Conservation (phyloP, 257 asterid genomes). For the Perilla frutescens region DNA sequence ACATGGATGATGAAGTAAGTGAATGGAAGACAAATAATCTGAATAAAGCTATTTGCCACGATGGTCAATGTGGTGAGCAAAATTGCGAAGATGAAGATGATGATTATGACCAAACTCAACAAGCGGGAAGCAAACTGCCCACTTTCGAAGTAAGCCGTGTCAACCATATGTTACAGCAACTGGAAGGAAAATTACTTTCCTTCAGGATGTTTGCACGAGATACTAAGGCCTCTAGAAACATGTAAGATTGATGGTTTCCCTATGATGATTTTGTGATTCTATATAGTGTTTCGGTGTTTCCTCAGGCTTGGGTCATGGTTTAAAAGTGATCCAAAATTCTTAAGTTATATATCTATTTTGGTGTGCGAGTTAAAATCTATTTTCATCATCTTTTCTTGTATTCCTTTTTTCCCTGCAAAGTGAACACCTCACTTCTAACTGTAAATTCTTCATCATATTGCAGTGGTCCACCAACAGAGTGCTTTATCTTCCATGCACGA, state of each 20-base stretch:
- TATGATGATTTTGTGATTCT: slow-evolving; percentile 15
- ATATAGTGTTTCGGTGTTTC: background rate
- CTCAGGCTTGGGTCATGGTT: slow-evolving; percentile 15
- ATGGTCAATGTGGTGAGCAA: slow-evolving; percentile 42
- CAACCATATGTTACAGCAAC: slow-evolving; percentile 64
- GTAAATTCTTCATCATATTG: slow-evolving; percentile 34
- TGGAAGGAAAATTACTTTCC: slow-evolving; percentile 87
- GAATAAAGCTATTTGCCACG: slow-evolving; percentile 39
- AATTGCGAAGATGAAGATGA: slow-evolving; percentile 33
- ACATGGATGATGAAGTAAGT: slow-evolving; percentile 38
- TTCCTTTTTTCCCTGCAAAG: background rate
- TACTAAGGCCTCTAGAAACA: slow-evolving; percentile 87
- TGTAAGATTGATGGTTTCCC: slow-evolving; percentile 52
- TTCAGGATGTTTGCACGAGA: slow-evolving; percentile 98
- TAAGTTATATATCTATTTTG: slow-evolving; percentile 27
- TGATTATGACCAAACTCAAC: slow-evolving; percentile 41
- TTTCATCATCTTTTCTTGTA: slow-evolving; percentile 3
- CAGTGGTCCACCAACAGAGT: slow-evolving; percentile 99
- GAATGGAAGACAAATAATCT: slow-evolving; percentile 38
- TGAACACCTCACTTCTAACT: slow-evolving; percentile 23
- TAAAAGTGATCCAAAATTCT: slow-evolving; percentile 8
- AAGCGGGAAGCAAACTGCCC: slow-evolving; percentile 56
- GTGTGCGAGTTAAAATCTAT: slow-evolving; percentile 14
- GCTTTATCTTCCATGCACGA: slow-evolving; percentile 89
- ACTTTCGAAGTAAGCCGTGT: slow-evolving; percentile 71